These are phyloP conservation scores for Monosporascus sp. DNA, from an alignment of 2,329 filamentous ascomycete species.

Conservation along the genomic window DNA sequence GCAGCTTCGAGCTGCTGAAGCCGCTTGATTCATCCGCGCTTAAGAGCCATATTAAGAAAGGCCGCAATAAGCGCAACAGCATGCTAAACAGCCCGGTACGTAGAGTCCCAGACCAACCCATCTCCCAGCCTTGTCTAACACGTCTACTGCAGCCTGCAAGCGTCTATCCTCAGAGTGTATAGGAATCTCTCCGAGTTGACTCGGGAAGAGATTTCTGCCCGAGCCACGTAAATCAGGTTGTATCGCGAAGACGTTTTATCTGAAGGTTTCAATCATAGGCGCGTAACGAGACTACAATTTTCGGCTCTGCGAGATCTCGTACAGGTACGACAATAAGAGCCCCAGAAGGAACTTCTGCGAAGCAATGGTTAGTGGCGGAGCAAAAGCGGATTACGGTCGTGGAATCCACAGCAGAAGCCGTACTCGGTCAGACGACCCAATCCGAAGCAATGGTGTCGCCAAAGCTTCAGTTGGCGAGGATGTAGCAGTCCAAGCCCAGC, in stretches of 20 bases:
- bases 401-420: not conserved
- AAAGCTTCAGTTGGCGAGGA: not conserved
- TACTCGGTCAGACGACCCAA: not conserved
- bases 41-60: slow-evolving; percentile 99
- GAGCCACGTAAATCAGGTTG: not conserved
- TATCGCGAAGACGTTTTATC: not conserved
- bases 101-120: slow-evolving; percentile 18
- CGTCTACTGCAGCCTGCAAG: slow-evolving; percentile 40
- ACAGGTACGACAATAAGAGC: not conserved
- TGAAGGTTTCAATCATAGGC: not conserved
- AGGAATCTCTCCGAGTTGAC: slow-evolving; percentile 7
- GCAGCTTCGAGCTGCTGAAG: slow-evolving; percentile 95
- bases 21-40: slow-evolving; percentile 91
- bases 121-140: slow-evolving; percentile 4
- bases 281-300: not conserved
- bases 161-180: slow-evolving; percentile 53
- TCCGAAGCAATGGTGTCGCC: not conserved
- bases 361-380: not conserved
- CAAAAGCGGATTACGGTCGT: not conserved
- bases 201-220: not conserved
- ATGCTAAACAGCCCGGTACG: slow-evolving; percentile 95
- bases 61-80: slow-evolving; percentile 85
- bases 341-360: not conserved
- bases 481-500: not conserved
- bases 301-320: not conserved